Conservation (phyloP, 1,284 basidiomycete genomes). For the Ustilago vetiveriae region DNA sequence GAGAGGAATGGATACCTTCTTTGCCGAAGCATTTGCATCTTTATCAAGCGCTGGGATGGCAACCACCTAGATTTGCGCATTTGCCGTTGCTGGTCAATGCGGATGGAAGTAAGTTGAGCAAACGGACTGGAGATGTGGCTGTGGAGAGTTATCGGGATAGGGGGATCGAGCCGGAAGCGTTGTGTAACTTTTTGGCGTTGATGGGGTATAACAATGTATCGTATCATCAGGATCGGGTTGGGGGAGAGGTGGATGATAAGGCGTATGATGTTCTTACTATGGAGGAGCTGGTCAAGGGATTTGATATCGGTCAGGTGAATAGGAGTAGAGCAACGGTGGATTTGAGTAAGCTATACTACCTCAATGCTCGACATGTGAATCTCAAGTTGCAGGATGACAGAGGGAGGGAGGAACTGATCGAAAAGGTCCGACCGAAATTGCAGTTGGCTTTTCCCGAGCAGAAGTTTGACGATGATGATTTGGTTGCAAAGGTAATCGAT, state of each 20-base stretch:
- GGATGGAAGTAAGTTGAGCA: slow-evolving; percentile 93
- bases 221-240: slow-evolving; percentile 10
- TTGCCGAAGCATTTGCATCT: slow-evolving; percentile 91
- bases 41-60: slow-evolving; percentile 80
- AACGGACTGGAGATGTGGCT: slow-evolving; percentile 86
- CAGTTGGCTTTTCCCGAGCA: slow-evolving; percentile 15
- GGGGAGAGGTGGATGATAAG: slow-evolving; percentile 10
- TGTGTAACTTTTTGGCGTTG: slow-evolving; percentile 91
- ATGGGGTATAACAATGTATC: slow-evolving; percentile 79
- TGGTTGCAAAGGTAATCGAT: slow-evolving; percentile 16
- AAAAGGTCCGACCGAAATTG: slow-evolving; percentile 12
- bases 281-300: slow-evolving; percentile 49
- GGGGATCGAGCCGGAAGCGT: slow-evolving; percentile 88
- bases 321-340: slow-evolving; percentile 57
- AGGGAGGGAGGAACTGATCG: slow-evolving; percentile 24
- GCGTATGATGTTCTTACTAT: slow-evolving; percentile 55
- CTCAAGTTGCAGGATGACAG: slow-evolving; percentile 47
- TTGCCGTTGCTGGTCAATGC: slow-evolving; percentile 88
- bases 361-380: slow-evolving; percentile 55
- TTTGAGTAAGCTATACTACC: slow-evolving; percentile 56
- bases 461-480: neutral
- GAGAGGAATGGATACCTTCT: slow-evolving; percentile 98
- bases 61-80: slow-evolving; percentile 85
- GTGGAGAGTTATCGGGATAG: slow-evolving; percentile 84
- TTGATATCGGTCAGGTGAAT: slow-evolving; percentile 56